phyloP scores from a whole-genome alignment of 208 protist genomes.

The Leishmania martiniquensis region DNA sequence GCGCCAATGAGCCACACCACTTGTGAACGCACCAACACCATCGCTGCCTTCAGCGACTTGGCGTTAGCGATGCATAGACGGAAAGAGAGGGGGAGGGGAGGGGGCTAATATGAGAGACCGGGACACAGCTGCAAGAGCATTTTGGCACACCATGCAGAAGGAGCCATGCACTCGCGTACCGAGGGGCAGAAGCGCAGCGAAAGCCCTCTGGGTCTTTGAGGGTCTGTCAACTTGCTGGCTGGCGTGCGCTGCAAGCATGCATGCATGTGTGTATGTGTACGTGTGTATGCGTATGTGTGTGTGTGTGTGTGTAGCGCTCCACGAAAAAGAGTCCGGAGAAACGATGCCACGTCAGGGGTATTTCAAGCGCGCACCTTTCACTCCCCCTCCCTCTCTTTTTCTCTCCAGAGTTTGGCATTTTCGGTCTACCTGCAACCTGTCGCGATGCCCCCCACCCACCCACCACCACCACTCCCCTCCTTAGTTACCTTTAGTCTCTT shows the following conservation, averaged over 20 bases:
- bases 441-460: background rate
- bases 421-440: background rate
- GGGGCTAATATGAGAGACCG: background rate
- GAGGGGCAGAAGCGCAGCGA: background rate
- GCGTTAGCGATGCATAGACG: background rate
- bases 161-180: background rate
- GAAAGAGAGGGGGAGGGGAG: background rate
- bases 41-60: background rate
- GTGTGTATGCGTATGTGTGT: too few relatives aligned
- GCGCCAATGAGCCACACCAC: background rate
- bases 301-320: background rate
- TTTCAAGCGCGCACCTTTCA: background rate
- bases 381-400: background rate
- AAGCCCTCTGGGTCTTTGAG: background rate
- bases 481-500: background rate
- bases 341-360: background rate
- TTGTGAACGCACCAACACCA: background rate
- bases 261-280: background rate
- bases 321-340: background rate
- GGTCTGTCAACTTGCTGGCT: constrained; percentile 3
- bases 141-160: background rate
- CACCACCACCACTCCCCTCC: too few relatives aligned
- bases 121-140: background rate
- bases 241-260: background rate
- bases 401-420: background rate